Percentiles rank a stretch among this genome's conserved stretches.
Evolutionary conservation across 192 early-diverging fungal genomes (phyloP).

Genomic region (Backusella psychrophila): DNA sequence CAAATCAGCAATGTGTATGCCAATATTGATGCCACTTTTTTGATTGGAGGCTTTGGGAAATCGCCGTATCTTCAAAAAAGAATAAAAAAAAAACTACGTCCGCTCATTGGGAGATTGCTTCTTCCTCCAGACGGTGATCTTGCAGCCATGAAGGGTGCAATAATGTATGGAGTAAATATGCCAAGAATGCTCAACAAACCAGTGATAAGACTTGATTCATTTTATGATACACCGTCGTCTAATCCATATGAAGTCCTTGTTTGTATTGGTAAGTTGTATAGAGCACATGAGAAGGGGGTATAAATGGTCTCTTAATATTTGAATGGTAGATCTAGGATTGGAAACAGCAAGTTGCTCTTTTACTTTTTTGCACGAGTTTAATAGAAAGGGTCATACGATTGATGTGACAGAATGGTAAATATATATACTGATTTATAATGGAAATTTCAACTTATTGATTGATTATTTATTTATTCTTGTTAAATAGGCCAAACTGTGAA

Average conservation of each 20-base stretch:
- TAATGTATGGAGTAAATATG: conserved; percentile 2
- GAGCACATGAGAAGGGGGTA: not conserved
- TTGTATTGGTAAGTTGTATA: not conserved
- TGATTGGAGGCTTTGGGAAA: conserved; percentile 50
- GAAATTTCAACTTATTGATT: not conserved
- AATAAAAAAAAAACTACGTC: conserved; percentile 12
- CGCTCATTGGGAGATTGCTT: not conserved
- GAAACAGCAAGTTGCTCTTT: not conserved
- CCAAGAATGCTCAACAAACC: not conserved
- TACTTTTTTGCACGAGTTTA: not conserved
- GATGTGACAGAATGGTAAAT: not conserved
- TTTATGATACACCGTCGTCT: not conserved
- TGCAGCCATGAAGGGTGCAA: conserved; percentile 8
- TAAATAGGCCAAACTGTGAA: not conserved
- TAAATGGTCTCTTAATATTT: not conserved
- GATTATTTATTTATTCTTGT: not conserved
- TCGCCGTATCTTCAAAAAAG: conserved; percentile 38
- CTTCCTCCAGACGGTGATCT: not conserved
- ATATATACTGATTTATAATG: no score
- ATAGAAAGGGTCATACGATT: not conserved
- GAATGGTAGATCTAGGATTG: not conserved
- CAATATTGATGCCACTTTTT: conserved; percentile 43
- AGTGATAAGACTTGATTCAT: not conserved
- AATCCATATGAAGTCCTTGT: not conserved
- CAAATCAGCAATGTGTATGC: conserved; percentile 36